Evolutionary conservation across 495 filamentous ascomycete species (phyloP), one percentile per base, ranked within the genome.

Genomic region (Hyaloscypha finlandica): DNA sequence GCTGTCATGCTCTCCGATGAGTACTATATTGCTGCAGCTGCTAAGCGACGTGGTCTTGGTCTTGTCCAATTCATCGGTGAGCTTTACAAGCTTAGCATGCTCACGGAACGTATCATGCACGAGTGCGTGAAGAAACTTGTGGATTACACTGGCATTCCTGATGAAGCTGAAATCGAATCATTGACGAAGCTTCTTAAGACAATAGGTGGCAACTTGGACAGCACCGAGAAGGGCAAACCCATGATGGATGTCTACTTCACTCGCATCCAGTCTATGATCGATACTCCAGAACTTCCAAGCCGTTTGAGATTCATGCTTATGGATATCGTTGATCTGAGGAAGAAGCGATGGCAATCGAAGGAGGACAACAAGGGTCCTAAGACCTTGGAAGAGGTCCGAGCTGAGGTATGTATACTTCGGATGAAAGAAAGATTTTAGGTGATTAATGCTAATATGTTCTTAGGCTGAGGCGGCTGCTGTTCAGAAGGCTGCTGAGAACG

Each of bases 21-120:
- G 74, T 99, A 99, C 81, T 99, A 99, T 78, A 84, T 87, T 67
- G 95, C 94, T 59, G 96, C 96, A 45, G 94, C 94, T 67, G 94
- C 95, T 63, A 99, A 99, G 83, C 89, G 95, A 78, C 90, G 92
- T 77, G 95, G 95, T 80, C 89, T 99, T 68, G 95, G 95, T 87
- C 85, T 99, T 61, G 93, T 99, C 71, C 94, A 97, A 79, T 98
- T 99, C 81, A 99, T 99, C 77, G 95, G 95, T 81, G 95, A 99
- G 77, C 88, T 99, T 45, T 99, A 95, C 87, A 98, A 98, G 83
- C 87, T 99, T 68, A 87, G 89, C 72, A 99, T 99, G 95, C 85
- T 99, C 78, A 99, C 95, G 57, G 91, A 97, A 76, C 92, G 93
- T 78, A 98, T 99, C 81, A 99, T 99, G 95, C 96, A 98, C 81